Evolutionary conservation across 1,284 basidiomycete genomes (phyloP).

Genomic region (Ceratobasidium sp.): DNA sequence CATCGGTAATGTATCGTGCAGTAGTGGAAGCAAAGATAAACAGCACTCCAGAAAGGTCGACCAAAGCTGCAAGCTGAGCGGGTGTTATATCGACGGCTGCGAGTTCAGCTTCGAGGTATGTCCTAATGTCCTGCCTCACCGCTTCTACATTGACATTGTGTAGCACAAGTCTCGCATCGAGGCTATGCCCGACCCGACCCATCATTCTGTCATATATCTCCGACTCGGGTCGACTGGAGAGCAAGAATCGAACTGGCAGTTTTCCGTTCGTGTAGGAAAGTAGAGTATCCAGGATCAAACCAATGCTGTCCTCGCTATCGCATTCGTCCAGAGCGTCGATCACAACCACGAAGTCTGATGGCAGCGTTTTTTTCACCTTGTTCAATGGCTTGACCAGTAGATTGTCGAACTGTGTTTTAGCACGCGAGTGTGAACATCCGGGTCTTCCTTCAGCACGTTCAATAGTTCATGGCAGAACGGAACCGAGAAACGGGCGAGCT

Average conservation of each 20-base stretch:
- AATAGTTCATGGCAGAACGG: not conserved
- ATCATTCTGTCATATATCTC: not conserved
- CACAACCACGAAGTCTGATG: not conserved
- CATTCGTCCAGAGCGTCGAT: conserved; percentile 31
- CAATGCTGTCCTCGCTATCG: not conserved
- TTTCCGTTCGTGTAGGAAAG: not conserved
- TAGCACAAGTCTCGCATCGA: not conserved
- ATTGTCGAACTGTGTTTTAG: not conserved
- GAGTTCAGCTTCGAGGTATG: not conserved
- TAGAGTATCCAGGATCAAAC: not conserved
- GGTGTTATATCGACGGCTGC: not conserved
- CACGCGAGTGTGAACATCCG: not conserved
- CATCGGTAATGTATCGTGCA: not conserved
- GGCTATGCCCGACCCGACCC: too few relatives aligned
- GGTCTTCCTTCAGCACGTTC: not conserved
- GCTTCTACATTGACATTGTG: not conserved
- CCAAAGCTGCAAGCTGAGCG: not conserved
- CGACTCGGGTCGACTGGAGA: conserved; percentile 9
- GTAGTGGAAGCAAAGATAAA: conserved; percentile 9
- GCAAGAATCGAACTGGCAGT: not conserved
- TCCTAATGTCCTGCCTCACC: not conserved
- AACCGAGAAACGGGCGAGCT: conserved; percentile 4
- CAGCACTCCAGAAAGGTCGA: not conserved
- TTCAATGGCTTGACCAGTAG: not conserved
- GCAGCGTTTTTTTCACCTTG: not conserved